Conservation (phyloP, 2,329 filamentous ascomycete genomes). For the Clonostachys rhizophaga region DNA sequence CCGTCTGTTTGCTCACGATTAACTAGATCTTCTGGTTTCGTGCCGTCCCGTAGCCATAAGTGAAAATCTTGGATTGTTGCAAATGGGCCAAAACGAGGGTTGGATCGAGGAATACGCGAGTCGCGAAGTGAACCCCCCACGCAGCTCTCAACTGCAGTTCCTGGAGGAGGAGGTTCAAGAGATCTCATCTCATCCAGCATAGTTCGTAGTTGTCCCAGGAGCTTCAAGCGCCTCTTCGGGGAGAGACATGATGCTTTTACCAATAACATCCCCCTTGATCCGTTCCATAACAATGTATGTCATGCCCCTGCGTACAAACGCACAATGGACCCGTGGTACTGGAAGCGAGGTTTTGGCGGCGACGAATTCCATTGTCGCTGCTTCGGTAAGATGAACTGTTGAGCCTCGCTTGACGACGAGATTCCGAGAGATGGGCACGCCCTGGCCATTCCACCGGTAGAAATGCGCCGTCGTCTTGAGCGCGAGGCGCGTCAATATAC, state of each 20-base stretch:
- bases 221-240: slow-evolving; percentile 8
- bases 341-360: slow-evolving; percentile 32
- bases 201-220: slow-evolving; percentile 11
- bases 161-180: neutral
- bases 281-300: slow-evolving; percentile 37
- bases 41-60: slow-evolving; percentile 7
- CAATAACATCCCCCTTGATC: slow-evolving; percentile 17
- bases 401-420: slow-evolving; percentile 13
- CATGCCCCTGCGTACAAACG: slow-evolving; percentile 23
- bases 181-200: slow-evolving; percentile 10
- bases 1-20: neutral
- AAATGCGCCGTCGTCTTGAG: slow-evolving; percentile 17
- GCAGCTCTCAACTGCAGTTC: neutral
- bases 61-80: slow-evolving; percentile 16
- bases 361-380: slow-evolving; percentile 26
- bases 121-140: neutral
- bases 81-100: slow-evolving; percentile 13
- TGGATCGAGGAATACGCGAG: neutral
- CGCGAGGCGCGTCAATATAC: slow-evolving; percentile 13
- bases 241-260: slow-evolving; percentile 5
- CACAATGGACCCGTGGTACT: slow-evolving; percentile 34
- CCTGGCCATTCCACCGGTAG: slow-evolving; percentile 12
- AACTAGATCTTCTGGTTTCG: neutral
- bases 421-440: slow-evolving; percentile 16
- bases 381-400: slow-evolving; percentile 4